Percentiles rank a stretch among this genome's conserved stretches.
Evolutionary conservation across 805 yeast genomes (phyloP).

Genomic region (Metschnikowia sp.): DNA sequence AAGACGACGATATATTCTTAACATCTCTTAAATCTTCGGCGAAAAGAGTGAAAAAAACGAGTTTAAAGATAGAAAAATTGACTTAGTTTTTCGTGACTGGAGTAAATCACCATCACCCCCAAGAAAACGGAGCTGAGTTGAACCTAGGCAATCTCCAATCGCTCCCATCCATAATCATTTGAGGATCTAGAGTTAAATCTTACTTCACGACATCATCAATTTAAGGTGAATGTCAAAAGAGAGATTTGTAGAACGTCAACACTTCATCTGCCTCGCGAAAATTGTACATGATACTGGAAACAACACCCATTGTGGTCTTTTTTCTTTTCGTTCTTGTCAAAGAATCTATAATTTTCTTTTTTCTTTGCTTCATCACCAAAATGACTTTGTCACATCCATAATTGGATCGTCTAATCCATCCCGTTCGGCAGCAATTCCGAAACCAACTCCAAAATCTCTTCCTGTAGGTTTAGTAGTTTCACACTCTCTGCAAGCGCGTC

Average conservation of each 20-base stretch:
- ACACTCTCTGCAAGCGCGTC: conserved; percentile 27
- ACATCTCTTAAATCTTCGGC: conserved; percentile 17
- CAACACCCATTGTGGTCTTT: no score
- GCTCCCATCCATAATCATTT: neutral
- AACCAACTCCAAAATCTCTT: conserved; percentile 14
- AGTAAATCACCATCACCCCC: conserved; percentile 19
- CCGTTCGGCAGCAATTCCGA: neutral
- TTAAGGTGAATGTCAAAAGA: neutral
- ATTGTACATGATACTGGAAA: no score
- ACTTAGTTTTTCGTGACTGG: conserved; percentile 12
- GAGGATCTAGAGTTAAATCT: conserved; percentile 11
- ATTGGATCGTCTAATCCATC: no score
- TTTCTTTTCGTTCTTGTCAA: no score
- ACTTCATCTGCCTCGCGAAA: no score
- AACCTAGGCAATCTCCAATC: neutral
- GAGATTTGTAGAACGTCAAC: conserved; percentile 22
- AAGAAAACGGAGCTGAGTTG: conserved; percentile 1
- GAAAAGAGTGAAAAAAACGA: conserved; percentile 9
- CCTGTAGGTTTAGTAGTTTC: conserved; percentile 20
- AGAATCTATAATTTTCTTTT: no score
- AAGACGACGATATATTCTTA: conserved; percentile 9
- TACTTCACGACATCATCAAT: conserved; percentile 4
- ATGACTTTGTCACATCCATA: no score
- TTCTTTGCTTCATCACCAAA: no score
- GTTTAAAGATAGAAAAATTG: conserved; percentile 10